Evolutionary conservation across 106 monocot genomes (phyloP), one percentile per base, ranked within the genome.

Genomic region (Acorus gramineus): DNA sequence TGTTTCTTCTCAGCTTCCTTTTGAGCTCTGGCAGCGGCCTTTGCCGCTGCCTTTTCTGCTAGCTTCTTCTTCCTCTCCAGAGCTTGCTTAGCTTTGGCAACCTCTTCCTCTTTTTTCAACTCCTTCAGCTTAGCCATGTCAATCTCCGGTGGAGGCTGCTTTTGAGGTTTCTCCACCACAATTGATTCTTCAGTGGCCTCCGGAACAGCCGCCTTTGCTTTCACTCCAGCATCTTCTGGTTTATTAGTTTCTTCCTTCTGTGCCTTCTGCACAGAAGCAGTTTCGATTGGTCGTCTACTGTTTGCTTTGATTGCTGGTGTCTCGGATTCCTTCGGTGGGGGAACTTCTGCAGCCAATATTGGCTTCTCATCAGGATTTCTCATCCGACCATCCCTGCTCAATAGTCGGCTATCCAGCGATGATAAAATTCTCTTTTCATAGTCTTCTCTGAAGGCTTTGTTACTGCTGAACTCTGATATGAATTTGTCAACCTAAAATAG

Each of bases 301-400:
- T 44, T 74, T 4, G 54, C 62, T 51, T 78, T 75, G 28, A 28
- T 28, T 53, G 69, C 61, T 14, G 55, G 52, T 12, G 76, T 51
- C 61, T 76, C 79, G 9, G 57, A 59, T 13, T 28, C 28, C 28
- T 28, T 28, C 28, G 28, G 28, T 28, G 28, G 28, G 28, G 28
- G 28, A 28, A 28, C 28, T 28, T 28, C 28, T 0, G 28, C 28
- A 28, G 28, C 28, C 28, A 77, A 8, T 42, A 87, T 85, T 50
- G 85, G 83, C 61, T 91, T 91, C 66, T 98, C 96, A 51, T 85
- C 76, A 70, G 86, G 86, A 60, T 93, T 93, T 51, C 89, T 83
- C 66, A 86, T 84, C 49, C 89, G 76, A 3, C 83, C 89, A 71
- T 93, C 93, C 54, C 78, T 70, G 57, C 74, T 79, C 46, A 93